phyloP scores from a whole-genome alignment of 2,329 filamentous ascomycete species.

The Aquanectria penicillioides region DNA sequence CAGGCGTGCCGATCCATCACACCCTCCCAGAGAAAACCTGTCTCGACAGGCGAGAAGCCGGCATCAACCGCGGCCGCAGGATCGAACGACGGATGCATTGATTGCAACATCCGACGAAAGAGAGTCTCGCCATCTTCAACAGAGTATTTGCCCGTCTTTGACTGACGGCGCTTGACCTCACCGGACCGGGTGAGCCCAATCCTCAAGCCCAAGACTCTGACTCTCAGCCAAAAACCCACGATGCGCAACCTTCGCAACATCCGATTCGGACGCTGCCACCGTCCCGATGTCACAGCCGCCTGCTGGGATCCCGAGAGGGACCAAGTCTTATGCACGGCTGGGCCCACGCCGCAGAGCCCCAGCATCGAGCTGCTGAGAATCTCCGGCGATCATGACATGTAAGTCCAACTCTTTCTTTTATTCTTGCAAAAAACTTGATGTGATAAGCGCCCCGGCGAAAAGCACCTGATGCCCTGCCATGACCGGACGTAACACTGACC shows the following conservation, averaged over 20 bases:
- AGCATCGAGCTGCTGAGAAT: constrained; percentile 77
- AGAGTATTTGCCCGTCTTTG: background rate
- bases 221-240: constrained; percentile 12
- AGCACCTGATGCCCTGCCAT: constrained; percentile 13
- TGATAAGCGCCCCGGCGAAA: background rate
- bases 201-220: constrained; percentile 1
- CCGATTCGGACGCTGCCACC: constrained; percentile 73
- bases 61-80: constrained; percentile 31
- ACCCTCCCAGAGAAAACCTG: constrained; percentile 27
- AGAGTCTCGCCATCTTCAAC: constrained; percentile 29
- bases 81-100: constrained; percentile 40
- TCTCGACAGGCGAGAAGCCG: constrained; percentile 24
- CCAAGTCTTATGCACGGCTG: constrained; percentile 83
- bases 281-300: constrained; percentile 74
- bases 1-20: constrained; percentile 38
- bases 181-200: constrained; percentile 6
- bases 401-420: constrained; percentile 40
- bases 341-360: constrained; percentile 75
- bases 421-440: background rate
- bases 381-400: constrained; percentile 56
- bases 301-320: constrained; percentile 88
- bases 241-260: constrained; percentile 94
- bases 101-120: constrained; percentile 20
- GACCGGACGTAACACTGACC: constrained; percentile 30
- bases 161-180: constrained; percentile 12